Evolutionary conservation across 495 filamentous ascomycete genomes (phyloP).

Genomic region (Penicillium fimorum): DNA sequence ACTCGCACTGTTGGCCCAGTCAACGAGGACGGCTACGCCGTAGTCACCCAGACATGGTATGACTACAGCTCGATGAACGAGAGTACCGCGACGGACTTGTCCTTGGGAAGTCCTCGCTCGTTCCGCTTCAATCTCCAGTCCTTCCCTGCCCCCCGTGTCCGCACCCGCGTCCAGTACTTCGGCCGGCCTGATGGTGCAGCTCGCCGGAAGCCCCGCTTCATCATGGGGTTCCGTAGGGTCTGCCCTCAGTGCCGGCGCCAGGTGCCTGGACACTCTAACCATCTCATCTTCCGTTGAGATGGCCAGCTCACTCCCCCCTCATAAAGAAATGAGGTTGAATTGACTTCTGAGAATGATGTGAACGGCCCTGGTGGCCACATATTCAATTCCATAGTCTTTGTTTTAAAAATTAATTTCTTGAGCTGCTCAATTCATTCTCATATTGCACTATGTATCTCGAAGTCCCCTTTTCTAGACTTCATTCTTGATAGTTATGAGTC

Average conservation of each 20-base stretch:
- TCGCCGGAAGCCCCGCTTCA: background rate
- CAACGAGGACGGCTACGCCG: background rate
- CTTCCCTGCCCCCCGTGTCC: background rate
- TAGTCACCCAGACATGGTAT: background rate
- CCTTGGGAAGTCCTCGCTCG: background rate
- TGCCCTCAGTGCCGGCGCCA: background rate
- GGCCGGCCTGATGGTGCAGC: no score
- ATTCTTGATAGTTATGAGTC: background rate
- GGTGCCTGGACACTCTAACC: background rate
- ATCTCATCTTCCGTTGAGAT: background rate
- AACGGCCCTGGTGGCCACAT: background rate
- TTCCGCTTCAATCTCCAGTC: background rate
- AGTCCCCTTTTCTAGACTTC: background rate
- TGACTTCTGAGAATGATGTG: background rate
- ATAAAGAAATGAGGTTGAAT: background rate
- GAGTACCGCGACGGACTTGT: background rate
- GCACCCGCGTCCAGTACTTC: background rate
- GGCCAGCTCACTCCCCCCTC: background rate
- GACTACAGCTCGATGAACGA: background rate
- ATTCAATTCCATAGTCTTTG: background rate
- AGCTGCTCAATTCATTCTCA: background rate
- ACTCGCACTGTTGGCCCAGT: background rate
- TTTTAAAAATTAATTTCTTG: background rate
- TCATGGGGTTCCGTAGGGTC: background rate
- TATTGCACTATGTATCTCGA: background rate